These are phyloP conservation scores for Nakaseomyces sp. DNA, from an alignment of 1,139 yeast genomes.

Conservation along the genomic window DNA sequence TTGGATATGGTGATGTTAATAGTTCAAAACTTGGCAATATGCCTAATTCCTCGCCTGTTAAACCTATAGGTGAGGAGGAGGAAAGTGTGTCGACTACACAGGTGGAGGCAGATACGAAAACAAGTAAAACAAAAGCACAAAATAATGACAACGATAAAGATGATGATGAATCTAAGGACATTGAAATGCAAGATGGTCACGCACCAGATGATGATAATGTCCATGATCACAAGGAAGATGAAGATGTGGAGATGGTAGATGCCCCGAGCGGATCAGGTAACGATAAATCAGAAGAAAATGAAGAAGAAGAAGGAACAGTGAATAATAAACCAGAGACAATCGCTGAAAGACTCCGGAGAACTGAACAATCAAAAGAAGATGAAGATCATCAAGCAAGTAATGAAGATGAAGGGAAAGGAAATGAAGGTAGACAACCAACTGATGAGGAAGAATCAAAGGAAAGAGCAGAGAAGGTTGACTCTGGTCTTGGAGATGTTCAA, in stretches of 20 bases:
- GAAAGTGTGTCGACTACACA: too few relatives aligned
- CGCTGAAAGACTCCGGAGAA: conserved; percentile 1
- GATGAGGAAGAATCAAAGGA: neutral
- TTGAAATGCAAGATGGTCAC: neutral
- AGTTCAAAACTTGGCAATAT: neutral
- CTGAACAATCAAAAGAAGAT: neutral
- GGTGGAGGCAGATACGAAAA: too few relatives aligned
- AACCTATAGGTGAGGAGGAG: neutral
- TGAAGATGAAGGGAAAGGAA: too few relatives aligned
- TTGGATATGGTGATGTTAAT: neutral
- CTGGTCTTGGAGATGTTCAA: too few relatives aligned
- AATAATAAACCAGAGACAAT: neutral
- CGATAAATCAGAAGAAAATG: neutral
- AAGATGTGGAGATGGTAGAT: neutral
- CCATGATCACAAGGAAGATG: neutral
- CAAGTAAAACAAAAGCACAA: neutral
- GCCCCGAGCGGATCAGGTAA: neutral
- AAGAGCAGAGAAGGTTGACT: too few relatives aligned
- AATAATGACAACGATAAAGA: neutral
- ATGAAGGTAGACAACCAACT: too few relatives aligned
- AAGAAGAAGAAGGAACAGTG: neutral
- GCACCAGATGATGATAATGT: neutral
- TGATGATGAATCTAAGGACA: neutral
- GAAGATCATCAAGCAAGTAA: neutral
- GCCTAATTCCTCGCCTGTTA: conserved; percentile 1